Conservation (phyloP, 495 filamentous ascomycete species). For the Trichoderma reesei region DNA sequence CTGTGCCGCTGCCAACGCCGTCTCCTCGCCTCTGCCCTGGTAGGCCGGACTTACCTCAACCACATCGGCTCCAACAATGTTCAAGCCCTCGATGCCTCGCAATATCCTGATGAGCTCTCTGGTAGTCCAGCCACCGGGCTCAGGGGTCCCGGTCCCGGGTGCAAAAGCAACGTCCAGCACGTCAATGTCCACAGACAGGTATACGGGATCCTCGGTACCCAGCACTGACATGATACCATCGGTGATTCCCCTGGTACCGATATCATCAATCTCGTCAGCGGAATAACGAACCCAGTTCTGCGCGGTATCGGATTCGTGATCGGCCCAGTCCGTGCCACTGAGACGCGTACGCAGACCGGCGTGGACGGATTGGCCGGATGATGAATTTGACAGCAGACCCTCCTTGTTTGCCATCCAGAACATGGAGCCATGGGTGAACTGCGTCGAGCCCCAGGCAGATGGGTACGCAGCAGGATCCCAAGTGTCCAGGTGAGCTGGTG, state of each 20-base stretch:
- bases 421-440: constrained; percentile 79
- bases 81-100: constrained; percentile 58
- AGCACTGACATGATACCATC: constrained; percentile 47
- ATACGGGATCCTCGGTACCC: constrained; percentile 53
- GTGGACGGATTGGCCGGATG: constrained; percentile 54
- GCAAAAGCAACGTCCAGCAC: constrained; percentile 63
- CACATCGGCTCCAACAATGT: constrained; percentile 66
- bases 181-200: constrained; percentile 68
- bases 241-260: constrained; percentile 49
- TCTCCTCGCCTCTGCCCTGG: constrained; percentile 74
- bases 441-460: constrained; percentile 61
- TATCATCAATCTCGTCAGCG: constrained; percentile 63
- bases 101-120: constrained; percentile 61
- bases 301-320: constrained; percentile 52
- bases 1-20: constrained; percentile 75
- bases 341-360: constrained; percentile 68
- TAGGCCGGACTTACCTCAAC: constrained; percentile 85
- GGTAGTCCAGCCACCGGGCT: constrained; percentile 66
- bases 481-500: constrained; percentile 56
- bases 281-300: constrained; percentile 59
- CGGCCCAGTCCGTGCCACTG: constrained; percentile 50
- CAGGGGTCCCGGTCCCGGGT: constrained; percentile 65
- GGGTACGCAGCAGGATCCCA: constrained; percentile 77
- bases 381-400: constrained; percentile 53
- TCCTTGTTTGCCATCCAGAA: constrained; percentile 75